Evolutionary conservation across 2,329 filamentous ascomycete species (phyloP), one percentile per base, ranked within the genome.

Genomic region (Aspergillus sergii): DNA sequence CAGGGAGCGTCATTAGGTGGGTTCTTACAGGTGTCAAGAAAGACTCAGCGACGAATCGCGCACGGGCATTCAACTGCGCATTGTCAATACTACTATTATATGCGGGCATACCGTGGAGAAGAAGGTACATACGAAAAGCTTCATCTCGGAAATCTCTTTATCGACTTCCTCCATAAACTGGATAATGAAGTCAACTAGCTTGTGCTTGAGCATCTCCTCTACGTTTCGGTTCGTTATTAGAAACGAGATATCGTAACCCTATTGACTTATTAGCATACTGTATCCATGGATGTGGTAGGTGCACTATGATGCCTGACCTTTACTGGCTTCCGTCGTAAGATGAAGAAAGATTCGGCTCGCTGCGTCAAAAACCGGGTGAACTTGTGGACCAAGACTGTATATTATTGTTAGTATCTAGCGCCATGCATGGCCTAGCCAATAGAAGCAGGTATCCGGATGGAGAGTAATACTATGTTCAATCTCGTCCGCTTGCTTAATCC

Each of bases 71-170:
- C 78, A 99, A 84, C 94, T 97, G 74, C 16, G 41, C 23, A 50
- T 48, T 9, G 61, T 73, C 81, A 70, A 61, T 50, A 65, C 41
- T 45, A 36, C 11, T 4, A 57, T 46, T 14, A 28, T 26, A 34
- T n/a, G 4, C 45, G 59, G 28, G 10, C 36, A 51, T 19, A 32
- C 12, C 11, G 9, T 26, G 26, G 7, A 11, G 8, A 14, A 55
- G 14, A 45, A 11, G 19, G 14, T 48, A 64, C 92, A 71, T 86
- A 97, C 94, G 80, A 99, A 99, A 73, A 99, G 90, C 86, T 99
- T 99, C 95, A 99, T 98, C 82, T 99, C 96, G 3, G 95, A 98
- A 64, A 99, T 99, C 80, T 99, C 95, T 85, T 99, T 99, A 80
- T 99, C 96, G 5, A 99, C 96, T 79, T 99, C 95, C 80, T 99